Evolutionary conservation across 306 rosid genomes (phyloP), one percentile per base, ranked within the genome.

Genomic region (Dalbergia cultrata): DNA sequence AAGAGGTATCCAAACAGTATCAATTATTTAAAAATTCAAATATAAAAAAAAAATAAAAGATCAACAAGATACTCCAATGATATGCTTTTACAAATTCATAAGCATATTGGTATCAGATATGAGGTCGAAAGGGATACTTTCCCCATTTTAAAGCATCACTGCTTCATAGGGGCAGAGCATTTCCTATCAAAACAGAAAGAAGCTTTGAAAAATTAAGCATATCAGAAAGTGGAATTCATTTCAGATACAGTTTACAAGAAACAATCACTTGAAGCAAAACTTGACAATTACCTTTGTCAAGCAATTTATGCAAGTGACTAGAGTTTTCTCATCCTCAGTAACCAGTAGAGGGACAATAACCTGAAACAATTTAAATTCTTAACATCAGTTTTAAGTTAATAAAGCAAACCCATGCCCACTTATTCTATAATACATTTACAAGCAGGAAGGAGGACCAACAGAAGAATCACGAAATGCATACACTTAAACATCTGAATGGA

Each of bases 401-500:
- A 80, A 73, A 35, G 31, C 53, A 67, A 68, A 65, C 47, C 26
- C 5, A 8, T 10, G 13, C 37, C 9, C 33, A 18, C 7, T 37
- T 16, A 35, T 50, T 69, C 54, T 35, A 6, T 53, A n/a, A 9
- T 67, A 70, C 41, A 76, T 37, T 71, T 33, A 77, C 64, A 57
- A 66, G 70, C 19, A 63, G 21, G 69, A 50, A 80, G 39, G 68
- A 62, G 31, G 56, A 18, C 33, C 67, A 69, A 49, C 57, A 68
- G 67, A 63, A 66, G 47, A 75, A n/a, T 31, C 58, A 58, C 7
- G 80, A 59, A 80, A 71, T 59, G 72, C 94, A 10, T 90, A 96
- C 99, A 76, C 93, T 93, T 85, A 96, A 86, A 85, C 99, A 93
- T 90, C 98, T 87, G 93, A 96, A 96, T 34, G 98, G 97, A 86